Evolutionary conservation across 352 stramenopile genomes (phyloP).

Genomic region (Pythium biforme): DNA sequence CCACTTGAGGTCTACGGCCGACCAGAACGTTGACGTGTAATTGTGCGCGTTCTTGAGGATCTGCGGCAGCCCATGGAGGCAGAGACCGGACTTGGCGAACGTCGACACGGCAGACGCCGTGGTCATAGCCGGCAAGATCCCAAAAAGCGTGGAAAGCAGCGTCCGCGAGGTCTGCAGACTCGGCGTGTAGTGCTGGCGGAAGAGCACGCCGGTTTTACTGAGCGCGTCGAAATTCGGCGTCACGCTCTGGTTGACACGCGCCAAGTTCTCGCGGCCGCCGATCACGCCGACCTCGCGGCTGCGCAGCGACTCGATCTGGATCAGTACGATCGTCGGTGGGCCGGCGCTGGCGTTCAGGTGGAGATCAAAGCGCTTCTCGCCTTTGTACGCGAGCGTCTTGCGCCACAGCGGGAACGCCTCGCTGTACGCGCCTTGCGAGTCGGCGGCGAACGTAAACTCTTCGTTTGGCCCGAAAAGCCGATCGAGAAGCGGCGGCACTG

Average conservation of each 20-base stretch:
- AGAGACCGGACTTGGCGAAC: neutral
- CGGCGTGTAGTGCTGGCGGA: conserved; percentile 20
- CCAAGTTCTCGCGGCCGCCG: conserved; percentile 4
- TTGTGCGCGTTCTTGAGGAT: conserved; percentile 12
- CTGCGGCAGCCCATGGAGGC: conserved; percentile 9
- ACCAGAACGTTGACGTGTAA: conserved; percentile 18
- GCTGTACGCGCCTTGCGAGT: neutral
- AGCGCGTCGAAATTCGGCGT: conserved; percentile 20
- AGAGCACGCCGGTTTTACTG: conserved; percentile 2
- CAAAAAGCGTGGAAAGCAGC: conserved; percentile 13
- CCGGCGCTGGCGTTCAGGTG: neutral
- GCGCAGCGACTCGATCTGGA: conserved; percentile 21
- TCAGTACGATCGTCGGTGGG: conserved; percentile 15
- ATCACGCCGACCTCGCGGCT: conserved; percentile 17
- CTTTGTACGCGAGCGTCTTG: conserved; percentile 16
- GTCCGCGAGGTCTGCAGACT: conserved; percentile 21
- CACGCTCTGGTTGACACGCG: conserved; percentile 10
- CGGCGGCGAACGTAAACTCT: neutral
- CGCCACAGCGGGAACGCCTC: conserved; percentile 15
- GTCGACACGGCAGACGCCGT: neutral
- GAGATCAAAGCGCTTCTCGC: conserved; percentile 13
- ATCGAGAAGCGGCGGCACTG: neutral
- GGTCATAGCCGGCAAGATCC: conserved; percentile 3
- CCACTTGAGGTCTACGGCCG: conserved; percentile 15
- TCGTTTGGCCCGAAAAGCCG: conserved; percentile 5